Conservation (phyloP, 2,329 filamentous ascomycete species). For the Colletotrichum incanum region DNA sequence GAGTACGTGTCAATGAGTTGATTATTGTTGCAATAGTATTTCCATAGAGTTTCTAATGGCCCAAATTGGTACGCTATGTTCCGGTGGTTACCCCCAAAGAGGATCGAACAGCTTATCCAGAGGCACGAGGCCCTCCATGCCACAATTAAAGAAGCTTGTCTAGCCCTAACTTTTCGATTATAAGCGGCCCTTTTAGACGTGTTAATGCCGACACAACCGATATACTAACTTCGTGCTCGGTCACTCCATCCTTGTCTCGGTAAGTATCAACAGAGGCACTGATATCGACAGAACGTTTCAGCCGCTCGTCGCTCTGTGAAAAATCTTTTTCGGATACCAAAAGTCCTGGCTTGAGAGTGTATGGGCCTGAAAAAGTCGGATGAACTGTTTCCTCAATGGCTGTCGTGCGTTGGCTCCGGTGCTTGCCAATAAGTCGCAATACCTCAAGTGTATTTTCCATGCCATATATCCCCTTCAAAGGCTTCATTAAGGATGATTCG, state of each 20-base stretch:
- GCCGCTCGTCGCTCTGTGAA: not conserved
- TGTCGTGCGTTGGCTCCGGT: not conserved
- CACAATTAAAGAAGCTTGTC: not conserved
- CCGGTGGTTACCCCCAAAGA: too few relatives aligned
- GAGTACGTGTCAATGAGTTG: too few relatives aligned
- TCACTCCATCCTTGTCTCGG: not conserved
- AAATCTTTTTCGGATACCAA: not conserved
- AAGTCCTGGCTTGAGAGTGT: not conserved
- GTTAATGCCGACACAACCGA: not conserved
- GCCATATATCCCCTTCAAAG: rapidly evolving
- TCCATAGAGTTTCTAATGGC: too few relatives aligned
- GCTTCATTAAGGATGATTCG: not conserved
- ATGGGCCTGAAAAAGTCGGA: not conserved
- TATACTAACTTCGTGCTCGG: not conserved
- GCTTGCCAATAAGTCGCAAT: not conserved
- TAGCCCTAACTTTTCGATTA: not conserved
- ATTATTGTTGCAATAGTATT: too few relatives aligned
- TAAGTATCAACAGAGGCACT: not conserved
- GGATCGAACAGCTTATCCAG: too few relatives aligned
- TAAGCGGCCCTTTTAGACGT: not conserved
- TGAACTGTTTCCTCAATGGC: not conserved
- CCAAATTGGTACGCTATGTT: too few relatives aligned
- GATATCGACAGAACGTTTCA: not conserved
- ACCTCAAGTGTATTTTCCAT: not conserved
- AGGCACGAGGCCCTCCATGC: too few relatives aligned